Percentiles rank a stretch among this genome's conserved stretches.
These are phyloP conservation scores for Crucihimalaya himalaica DNA, from an alignment of 345 rosid species.

Conservation along the genomic window DNA sequence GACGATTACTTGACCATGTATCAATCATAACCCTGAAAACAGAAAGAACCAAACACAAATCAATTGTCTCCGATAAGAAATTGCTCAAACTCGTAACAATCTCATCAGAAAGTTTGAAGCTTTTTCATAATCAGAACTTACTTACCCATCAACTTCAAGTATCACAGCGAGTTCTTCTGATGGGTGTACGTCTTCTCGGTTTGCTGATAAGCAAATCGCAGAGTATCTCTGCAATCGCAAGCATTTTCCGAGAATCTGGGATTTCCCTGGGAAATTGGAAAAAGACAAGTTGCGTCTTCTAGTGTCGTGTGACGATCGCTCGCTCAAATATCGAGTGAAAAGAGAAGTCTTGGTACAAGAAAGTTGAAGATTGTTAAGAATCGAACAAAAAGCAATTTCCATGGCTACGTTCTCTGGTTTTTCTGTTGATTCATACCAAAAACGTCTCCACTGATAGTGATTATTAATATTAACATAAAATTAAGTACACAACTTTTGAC, in stretches of 20 bases:
- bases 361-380: conserved; percentile 40
- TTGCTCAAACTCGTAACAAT: not conserved
- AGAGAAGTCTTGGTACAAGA: conserved; percentile 27
- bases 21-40: conserved; percentile 74
- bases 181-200: conserved; percentile 40
- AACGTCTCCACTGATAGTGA: not conserved
- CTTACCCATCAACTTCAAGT: conserved; percentile 93
- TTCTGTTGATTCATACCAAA: conserved; percentile 22
- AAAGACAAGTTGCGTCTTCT: conserved; percentile 31
- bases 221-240: conserved; percentile 41
- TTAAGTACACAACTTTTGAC: not conserved
- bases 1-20: conserved; percentile 81
- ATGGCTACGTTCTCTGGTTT: conserved; percentile 27
- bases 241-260: conserved; percentile 36
- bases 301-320: conserved; percentile 15
- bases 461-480: not conserved
- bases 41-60: not conserved
- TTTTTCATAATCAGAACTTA: conserved; percentile 20
- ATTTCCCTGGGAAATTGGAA: conserved; percentile 37
- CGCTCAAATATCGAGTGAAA: conserved; percentile 25
- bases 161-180: conserved; percentile 66
- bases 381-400: conserved; percentile 49
- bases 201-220: conserved; percentile 45
- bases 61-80: not conserved
- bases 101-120: conserved; percentile 9